Evolutionary conservation across 805 yeast genomes (phyloP), one percentile per base, ranked within the genome.

Genomic region (Kazachstania africana): DNA sequence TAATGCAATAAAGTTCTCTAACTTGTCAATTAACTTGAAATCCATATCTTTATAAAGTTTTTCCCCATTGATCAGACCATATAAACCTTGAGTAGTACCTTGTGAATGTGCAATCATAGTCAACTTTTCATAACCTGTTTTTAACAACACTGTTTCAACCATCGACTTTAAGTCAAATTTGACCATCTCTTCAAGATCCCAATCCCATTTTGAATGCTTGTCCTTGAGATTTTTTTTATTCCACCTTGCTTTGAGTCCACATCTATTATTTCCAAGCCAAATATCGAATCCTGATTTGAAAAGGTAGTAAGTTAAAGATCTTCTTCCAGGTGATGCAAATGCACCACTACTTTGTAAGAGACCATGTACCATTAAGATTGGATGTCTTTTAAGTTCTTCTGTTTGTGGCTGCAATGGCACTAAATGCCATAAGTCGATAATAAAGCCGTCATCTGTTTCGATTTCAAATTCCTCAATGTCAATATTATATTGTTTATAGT

Each of bases 131-230:
- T 53, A 47, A 5, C 48, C 46, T 0, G 69, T 54, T 15, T 45
- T 49, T 2, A 50, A 36, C 22, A 75, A 52, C 1, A 85, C 78
- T 34, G 68, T 66, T 22, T 75, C 70, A 6, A 87, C 63, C 56
- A 88, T 60, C 13, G 81, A 65, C 1, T 94, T 80, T 26, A 91
- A 55, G 52, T 88, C 98, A 45, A 62, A 71, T 35, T 65, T 63
- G 0, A 87, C 88, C 75, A 91, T 72, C 28, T 83, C 88, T n/a
- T 66, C 57, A 31, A 91, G 67, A 47, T 82, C 88, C 98, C 98
- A 88, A 42, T 80, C 75, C 98, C 98, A 88, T 73, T 79, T 80
- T 15, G 38, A 32, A 8, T 29, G 37, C 30, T 40, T 34, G 26
- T 38, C 34, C 4, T 58, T 62, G 17, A 38, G 21, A 12, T 35